Base-by-base conservation (phyloP, 116 monocot species). In the Posidonia oceanica region DNA sequence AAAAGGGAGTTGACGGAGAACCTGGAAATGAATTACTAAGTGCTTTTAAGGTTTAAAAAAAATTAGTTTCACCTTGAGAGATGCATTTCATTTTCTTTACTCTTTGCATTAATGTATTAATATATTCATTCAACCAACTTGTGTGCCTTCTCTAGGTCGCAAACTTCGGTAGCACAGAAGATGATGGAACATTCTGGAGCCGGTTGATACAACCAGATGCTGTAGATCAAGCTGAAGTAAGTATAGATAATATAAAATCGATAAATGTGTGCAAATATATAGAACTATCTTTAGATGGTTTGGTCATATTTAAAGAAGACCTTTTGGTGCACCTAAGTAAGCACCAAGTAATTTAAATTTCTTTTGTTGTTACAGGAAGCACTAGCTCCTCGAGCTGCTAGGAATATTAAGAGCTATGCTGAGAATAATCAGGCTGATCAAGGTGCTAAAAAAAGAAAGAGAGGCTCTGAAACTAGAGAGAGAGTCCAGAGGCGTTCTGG, bases 171-270 rank as follows among this genome's bases (percentile, higher is more conserved):
- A 83, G 75, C 82, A 85, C 87, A 39, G 96, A 97, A 74, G 96
- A 97, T 79, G 96, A 97, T 75, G 76, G 84, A 3, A 83, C 96
- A 53, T 97, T 97, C 75, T 97, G 96, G 96, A 97, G 96, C 57
- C 84, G 96, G 36, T 83, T 91, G 81, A 97, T 97, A 75, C 96
- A 89, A 76, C 80, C 89, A 60, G 96, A 86, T 74, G 80, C 80
- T 75, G 68, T 71, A 52, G 92, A 87, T 63, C 77, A 85, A 71
- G 78, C 81, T 80, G 78, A 97, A 78, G 96, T 97, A 88, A 53
- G 57, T 55, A 57, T 11, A 12, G 7, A 38, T 62, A 3, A 3
- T 12, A 21, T 29, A 36, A 61, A 21, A 21, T 8, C 13, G 29
- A 42, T 42, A 42, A 8, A 42, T 42, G 8, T 42, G 4, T 42